Evolutionary conservation across 148 eudicot species (phyloP), one percentile per base, ranked within the genome.

Genomic region (Bassia scoparia): DNA sequence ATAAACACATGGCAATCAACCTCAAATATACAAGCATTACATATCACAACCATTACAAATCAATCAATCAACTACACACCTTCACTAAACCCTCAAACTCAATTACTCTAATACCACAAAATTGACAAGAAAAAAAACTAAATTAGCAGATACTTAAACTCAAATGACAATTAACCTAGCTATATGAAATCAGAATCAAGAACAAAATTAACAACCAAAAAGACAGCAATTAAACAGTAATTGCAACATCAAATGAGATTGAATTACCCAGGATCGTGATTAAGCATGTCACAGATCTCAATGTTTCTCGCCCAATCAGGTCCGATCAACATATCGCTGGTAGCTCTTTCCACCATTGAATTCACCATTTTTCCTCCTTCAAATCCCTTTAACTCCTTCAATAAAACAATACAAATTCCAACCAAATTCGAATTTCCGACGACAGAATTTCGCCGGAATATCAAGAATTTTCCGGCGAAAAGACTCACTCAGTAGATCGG

Each of bases 241-340:
- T 49, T 31, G 56, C 17, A 17, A 27, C 1, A 15, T 43, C 21
- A 30, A 54, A 52, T 15, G 56, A 58, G 61, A 58, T 23, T n/a
- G 17, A 20, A 67, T 49, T 90, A 94, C 98, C 84, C 84, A 69
- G 88, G 98, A 77, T 94, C 93, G 44, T 81, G 93, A 85, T 94
- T 94, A 77, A 91, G 90, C 77, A 88, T 88, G 71, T 94, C 97
- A 76, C 97, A 94, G 86, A 94, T 94, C 97, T 94, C 98, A 68
- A 94, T 79, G 50, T 91, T 94, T 89, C 88, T 89, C 9, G 98
- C 98, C 98, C 98, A 94, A 89, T 94, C 98, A 15, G 98, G 96
- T 41, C 98, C 98, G 71, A 94, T 91, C 64, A 94, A 85, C 93
- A 91, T 82, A 58, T 83, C 85, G 80, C 86, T 90, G 61, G 98